Conservation (phyloP, 2,329 filamentous ascomycete genomes). For the Scopulariopsis brevicaulis region DNA sequence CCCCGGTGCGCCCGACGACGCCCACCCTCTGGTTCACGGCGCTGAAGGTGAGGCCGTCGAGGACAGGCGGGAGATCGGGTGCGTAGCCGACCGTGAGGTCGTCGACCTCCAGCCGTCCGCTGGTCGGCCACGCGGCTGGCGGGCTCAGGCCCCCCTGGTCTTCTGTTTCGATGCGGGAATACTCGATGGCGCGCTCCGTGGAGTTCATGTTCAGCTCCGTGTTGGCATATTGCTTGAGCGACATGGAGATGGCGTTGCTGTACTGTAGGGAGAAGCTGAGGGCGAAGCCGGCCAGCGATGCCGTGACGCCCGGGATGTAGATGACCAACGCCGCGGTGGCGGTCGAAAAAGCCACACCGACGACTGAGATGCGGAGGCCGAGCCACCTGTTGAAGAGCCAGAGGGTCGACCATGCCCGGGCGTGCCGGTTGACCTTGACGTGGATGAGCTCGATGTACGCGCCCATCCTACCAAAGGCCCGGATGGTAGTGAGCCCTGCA, state of each 20-base stretch:
- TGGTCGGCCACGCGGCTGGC: conserved; percentile 63
- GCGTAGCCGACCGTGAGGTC: conserved; percentile 65
- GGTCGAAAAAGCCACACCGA: conserved; percentile 58
- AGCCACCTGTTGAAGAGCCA: conserved; percentile 72
- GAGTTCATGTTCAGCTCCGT: conserved; percentile 72
- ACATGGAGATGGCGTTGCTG: conserved; percentile 51
- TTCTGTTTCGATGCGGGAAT: conserved; percentile 57
- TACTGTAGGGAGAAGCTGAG: conserved; percentile 64
- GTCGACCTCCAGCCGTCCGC: conserved; percentile 63
- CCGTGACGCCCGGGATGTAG: conserved; percentile 23
- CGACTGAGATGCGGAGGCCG: conserved; percentile 58
- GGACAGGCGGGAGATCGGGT: conserved; percentile 55
- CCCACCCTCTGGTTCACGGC: conserved; percentile 49
- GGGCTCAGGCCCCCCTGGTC: conserved; percentile 49
- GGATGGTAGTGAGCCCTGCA: conserved; percentile 6
- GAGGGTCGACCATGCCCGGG: conserved; percentile 36
- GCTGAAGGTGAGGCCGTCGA: conserved; percentile 59
- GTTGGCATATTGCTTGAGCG: conserved; percentile 55
- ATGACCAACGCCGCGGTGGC: conserved; percentile 56
- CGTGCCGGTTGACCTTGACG: conserved; percentile 9
- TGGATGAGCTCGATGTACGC: conserved; percentile 3
- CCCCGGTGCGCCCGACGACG: conserved; percentile 51
- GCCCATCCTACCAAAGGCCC: conserved; percentile 5
- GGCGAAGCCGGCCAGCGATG: conserved; percentile 64
- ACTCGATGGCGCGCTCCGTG: conserved; percentile 65